These are phyloP conservation scores for Phytophthora hibernalis DNA, from an alignment of 352 stramenopile genomes.

Conservation along the genomic window DNA sequence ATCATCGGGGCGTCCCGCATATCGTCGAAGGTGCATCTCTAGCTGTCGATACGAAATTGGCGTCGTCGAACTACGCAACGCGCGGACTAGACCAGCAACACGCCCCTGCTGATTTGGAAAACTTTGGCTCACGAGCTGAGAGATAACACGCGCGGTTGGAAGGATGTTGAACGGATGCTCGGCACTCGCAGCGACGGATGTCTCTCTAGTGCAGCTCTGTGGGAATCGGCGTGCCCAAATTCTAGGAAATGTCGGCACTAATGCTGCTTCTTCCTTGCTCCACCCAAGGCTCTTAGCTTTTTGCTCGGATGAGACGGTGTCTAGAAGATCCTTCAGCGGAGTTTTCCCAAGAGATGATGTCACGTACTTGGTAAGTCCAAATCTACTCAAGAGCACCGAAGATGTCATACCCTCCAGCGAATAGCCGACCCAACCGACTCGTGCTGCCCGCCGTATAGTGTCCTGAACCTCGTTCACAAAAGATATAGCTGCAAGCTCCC, in stretches of 20 bases:
- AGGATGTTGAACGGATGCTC: conserved; percentile 78
- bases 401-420: conserved; percentile 78
- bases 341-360: conserved; percentile 35
- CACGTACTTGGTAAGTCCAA: conserved; percentile 67
- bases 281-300: conserved; percentile 58
- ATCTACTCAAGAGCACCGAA: conserved; percentile 56
- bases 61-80: conserved; percentile 55
- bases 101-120: conserved; percentile 80
- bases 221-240: conserved; percentile 40
- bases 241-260: conserved; percentile 42
- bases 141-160: conserved; percentile 51
- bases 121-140: conserved; percentile 61
- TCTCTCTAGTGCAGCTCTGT: conserved; percentile 34
- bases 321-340: conserved; percentile 44
- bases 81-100: conserved; percentile 57
- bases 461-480: conserved; percentile 53
- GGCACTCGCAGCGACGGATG: conserved; percentile 31
- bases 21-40: conserved; percentile 76
- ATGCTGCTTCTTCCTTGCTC: conserved; percentile 64
- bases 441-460: conserved; percentile 30
- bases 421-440: conserved; percentile 67
- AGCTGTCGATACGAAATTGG: conserved; percentile 78
- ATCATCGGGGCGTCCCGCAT: conserved; percentile 73
- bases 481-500: conserved; percentile 45
- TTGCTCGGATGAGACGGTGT: conserved; percentile 35